Base-by-base conservation (phyloP, 129 eudicot genomes). In the Smallanthus sonchifolius region DNA sequence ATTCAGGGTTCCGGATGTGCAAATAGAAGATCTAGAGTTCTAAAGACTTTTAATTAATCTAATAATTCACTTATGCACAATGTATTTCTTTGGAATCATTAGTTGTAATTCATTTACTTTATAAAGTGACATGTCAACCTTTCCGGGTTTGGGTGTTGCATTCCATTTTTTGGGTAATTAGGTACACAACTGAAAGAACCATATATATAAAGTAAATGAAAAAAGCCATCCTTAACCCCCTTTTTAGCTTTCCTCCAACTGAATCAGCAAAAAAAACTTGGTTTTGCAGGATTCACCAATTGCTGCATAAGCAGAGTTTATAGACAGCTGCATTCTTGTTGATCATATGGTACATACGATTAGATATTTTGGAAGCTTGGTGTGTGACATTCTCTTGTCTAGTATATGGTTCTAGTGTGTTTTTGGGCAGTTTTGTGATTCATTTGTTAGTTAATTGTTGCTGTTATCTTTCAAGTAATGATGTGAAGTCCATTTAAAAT, bases 201-300 rank as follows among this genome's bases (percentile, higher is more conserved):
- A n/a, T n/a, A 28, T 28, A 59, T 59, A 57, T 59, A 10, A 6
- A 0, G 10, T 30, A 59, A 10, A 10, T 11, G 42, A n/a, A n/a
- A n/a, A n/a, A n/a, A n/a, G n/a, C n/a, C n/a, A n/a, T n/a, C n/a
- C 17, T 61, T 61, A 61, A 61, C 66, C 39, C 5, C 16, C 19
- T 63, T n/a, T 47, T 63, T 32, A 34, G 62, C 44, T 32, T 62
- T 45, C 15, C 40, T 28, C 36, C 5, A 24, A 56, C 67, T 56
- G 28, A 57, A n/a, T n/a, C 54, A 43, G 60, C 48, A 42, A 66
- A 54, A 62, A 13, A 11, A 54, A 61, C 36, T 38, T 36, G 68
- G 61, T 42, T 54, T 70, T 83, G 78, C 89, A 90, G 96, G 96
- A 90, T 83, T 88, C 87, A 11, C 79, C 94, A 6, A 86, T 89